Conservation (phyloP, 164 flowering plant genomes). For the Taxillus chinensis region DNA sequence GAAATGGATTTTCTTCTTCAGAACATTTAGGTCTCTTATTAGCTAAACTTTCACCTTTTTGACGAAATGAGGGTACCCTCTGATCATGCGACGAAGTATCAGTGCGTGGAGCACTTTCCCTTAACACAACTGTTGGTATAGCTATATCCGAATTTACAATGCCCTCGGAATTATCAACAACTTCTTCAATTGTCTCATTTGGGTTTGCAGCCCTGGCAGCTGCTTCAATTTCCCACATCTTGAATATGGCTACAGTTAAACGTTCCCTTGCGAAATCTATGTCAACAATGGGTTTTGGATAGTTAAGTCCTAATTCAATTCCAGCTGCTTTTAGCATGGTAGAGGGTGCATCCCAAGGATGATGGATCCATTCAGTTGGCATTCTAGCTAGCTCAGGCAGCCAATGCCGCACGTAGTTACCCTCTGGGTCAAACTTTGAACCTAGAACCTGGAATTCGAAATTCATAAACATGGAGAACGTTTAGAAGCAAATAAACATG, state of each 20-base stretch:
- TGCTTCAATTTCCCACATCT: conserved; percentile 57
- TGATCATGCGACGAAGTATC: conserved; percentile 63
- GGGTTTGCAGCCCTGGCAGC: conserved; percentile 28
- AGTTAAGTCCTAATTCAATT: conserved; percentile 78
- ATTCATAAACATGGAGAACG: neutral
- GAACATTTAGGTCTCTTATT: conserved; percentile 31
- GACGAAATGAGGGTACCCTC: conserved; percentile 54
- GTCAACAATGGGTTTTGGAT: conserved; percentile 81
- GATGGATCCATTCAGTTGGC: conserved; percentile 95
- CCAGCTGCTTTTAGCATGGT: conserved; percentile 68
- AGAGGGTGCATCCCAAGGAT: conserved; percentile 90
- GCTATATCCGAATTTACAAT: conserved; percentile 15
- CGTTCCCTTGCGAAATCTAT: conserved; percentile 55
- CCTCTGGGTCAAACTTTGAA: conserved; percentile 70
- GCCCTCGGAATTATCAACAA: conserved; percentile 38
- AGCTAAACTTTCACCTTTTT: conserved; percentile 18
- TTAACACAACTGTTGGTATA: conserved; percentile 20
- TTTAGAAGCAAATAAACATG: neutral
- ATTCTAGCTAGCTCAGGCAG: conserved; percentile 87
- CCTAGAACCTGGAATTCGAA: conserved; percentile 61
- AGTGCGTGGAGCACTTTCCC: conserved; percentile 23
- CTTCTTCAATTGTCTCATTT: conserved; percentile 50
- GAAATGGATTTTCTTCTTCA: conserved; percentile 23
- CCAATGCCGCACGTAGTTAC: conserved; percentile 90
- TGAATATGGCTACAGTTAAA: conserved; percentile 44